A percentile compares a stretch with the other conserved stretches of the same genome.
phyloP scores from a whole-genome alignment of 805 yeast genomes.

The Wickerhamomyces chambardii region DNA sequence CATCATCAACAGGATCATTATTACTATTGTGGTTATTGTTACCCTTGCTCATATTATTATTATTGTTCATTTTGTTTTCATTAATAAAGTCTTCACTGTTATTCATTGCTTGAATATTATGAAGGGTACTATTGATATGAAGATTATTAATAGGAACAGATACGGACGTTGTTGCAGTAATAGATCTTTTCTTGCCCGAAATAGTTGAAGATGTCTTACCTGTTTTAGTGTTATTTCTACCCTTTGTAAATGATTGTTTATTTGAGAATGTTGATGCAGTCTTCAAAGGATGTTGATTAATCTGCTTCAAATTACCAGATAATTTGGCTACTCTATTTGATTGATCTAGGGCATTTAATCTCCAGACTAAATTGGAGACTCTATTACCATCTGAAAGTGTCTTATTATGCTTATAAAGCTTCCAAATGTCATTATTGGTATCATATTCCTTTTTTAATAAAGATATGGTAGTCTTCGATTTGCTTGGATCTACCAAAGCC shows the following conservation, averaged over 20 bases:
- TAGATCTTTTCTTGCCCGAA: too few species aligned
- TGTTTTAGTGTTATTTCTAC: too few species aligned
- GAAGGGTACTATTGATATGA: too few species aligned
- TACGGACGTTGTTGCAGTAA: too few species aligned
- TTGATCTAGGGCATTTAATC: conserved; percentile 1
- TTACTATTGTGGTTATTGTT: not conserved
- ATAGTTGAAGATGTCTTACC: too few species aligned
- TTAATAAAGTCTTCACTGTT: too few species aligned
- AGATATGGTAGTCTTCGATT: not conserved
- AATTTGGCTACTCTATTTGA: too few species aligned
- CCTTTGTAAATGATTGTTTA: not conserved
- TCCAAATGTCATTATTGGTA: conserved; percentile 1
- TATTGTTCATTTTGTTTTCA: not conserved
- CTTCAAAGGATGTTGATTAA: too few species aligned
- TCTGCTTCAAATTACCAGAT: too few species aligned
- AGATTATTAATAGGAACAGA: too few species aligned
- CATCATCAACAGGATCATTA: conserved; percentile 33
- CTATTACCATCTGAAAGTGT: conserved; percentile 2
- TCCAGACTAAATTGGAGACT: conserved; percentile 4
- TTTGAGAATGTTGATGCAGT: not conserved
- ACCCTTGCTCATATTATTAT: not conserved
- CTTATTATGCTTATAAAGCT: conserved; percentile 1
- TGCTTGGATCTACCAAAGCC: not conserved
- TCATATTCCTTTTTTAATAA: not conserved
- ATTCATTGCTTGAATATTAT: too few species aligned